phyloP scores from a whole-genome alignment of 2,329 filamentous ascomycete genomes.

The Neopestalotiopsis rosae region DNA sequence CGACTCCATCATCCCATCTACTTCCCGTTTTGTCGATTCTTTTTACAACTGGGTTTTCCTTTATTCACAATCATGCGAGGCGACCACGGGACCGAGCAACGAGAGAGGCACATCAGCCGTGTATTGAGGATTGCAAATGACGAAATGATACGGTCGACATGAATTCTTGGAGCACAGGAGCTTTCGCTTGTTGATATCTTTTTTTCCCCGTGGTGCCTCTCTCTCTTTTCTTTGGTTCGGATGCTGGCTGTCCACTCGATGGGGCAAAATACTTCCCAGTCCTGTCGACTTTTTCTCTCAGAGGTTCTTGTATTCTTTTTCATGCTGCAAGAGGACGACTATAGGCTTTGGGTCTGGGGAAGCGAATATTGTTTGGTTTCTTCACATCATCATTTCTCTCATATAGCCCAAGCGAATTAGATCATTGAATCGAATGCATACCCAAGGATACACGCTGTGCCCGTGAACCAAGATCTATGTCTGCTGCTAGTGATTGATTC shows the following conservation, averaged over 20 bases:
- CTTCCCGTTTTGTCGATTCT: background rate
- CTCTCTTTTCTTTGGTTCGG: background rate
- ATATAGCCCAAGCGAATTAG: constrained; percentile 1
- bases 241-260: background rate
- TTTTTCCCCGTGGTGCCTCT: background rate
- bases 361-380: too few relatives aligned
- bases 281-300: background rate
- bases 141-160: background rate
- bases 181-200: background rate
- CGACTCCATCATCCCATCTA: background rate
- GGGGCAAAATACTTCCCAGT: background rate
- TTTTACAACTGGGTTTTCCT: background rate
- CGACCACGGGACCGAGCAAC: constrained; percentile 12
- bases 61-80: background rate
- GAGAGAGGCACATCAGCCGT: background rate
- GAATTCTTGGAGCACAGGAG: background rate
- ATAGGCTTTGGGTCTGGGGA: too few relatives aligned
- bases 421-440: constrained; percentile 2
- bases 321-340: background rate
- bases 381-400: background rate
- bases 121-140: background rate
- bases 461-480: too few relatives aligned
- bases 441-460: background rate
- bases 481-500: too few relatives aligned
- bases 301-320: background rate